Base-by-base conservation (phyloP, 2,329 filamentous ascomycete species). In the Cadophora sp. region DNA sequence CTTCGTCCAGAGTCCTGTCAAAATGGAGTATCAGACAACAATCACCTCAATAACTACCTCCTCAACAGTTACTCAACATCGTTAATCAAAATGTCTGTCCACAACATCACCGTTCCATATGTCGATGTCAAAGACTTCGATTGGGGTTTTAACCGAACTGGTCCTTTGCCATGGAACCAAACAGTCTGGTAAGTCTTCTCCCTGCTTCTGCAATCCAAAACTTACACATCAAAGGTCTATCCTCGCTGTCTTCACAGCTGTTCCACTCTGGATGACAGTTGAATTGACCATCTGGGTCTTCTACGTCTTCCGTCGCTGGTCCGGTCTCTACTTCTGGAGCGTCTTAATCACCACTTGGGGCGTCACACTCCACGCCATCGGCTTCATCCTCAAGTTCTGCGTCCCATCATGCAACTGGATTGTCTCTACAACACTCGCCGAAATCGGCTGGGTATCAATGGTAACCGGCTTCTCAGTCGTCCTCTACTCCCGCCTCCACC, bases 401-500 rank as follows among this genome's bases (percentile, higher is more conserved):
- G 56, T 59, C 39, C 56, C 56, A 43, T 59, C 56, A 59, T 59
- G 56, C 41, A 59, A 43, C 39, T 59, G 56, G 56, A 59, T 59
- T 39, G 56, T 59, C 20, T 39, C 27, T 4, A 45, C 56, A 7
- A 30, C 56, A 4, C 39, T 59, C 4, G 56, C 41, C 22, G 56
- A 59, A 45, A 69, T 83, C 48, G 81, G 81, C 65, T 83, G 82
- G 82, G 82, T 79, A 68, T 76, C 75, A 22, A 67, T 69, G 67
- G 65, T 71, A 3, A 68, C 68, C 1, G 82, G 82, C 18, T 82
- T 83, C 72, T 80, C 80, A 1, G 70, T 83, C 39, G 82, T 84
- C 14, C 76, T 84, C 6, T 84, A 82, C 73, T 84, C 82, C 6
- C 78, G 82, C 16, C 76, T 84, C 8, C 82, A 83, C 69, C 74